Percentiles rank a stretch among this genome's conserved stretches.
Evolutionary conservation across 345 rosid species (phyloP).

Genomic region (Eucalyptus melliodora): DNA sequence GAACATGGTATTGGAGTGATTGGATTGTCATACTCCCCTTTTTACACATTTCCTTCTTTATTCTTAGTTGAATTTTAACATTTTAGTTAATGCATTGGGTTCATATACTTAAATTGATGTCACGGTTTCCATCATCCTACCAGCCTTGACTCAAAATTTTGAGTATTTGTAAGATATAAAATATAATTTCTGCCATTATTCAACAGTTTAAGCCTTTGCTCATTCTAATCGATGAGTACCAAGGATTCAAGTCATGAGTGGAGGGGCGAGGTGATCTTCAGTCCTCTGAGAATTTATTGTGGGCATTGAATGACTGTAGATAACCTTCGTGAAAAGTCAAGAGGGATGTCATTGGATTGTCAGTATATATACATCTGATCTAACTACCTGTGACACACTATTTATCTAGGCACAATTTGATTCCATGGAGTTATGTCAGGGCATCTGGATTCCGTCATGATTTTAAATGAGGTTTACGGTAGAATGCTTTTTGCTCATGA

Average conservation of each 20-base stretch:
- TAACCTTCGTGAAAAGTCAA: background rate
- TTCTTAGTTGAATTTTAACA: background rate
- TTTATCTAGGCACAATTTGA: background rate
- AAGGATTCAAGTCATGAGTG: background rate
- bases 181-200: background rate
- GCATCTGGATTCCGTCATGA: background rate
- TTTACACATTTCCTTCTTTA: background rate
- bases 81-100: background rate
- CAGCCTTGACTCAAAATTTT: background rate
- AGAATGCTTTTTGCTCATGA: background rate
- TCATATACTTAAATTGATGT: background rate
- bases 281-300: background rate
- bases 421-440: background rate
- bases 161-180: background rate
- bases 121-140: background rate
- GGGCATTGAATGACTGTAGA: background rate
- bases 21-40: background rate
- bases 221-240: background rate
- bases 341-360: background rate
- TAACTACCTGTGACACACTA: background rate
- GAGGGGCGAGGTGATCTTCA: background rate
- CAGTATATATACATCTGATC: background rate
- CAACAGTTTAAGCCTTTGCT: background rate
- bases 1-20: background rate
- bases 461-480: background rate